phyloP scores from a whole-genome alignment of 164 flowering plant species.

The Piper longum region DNA sequence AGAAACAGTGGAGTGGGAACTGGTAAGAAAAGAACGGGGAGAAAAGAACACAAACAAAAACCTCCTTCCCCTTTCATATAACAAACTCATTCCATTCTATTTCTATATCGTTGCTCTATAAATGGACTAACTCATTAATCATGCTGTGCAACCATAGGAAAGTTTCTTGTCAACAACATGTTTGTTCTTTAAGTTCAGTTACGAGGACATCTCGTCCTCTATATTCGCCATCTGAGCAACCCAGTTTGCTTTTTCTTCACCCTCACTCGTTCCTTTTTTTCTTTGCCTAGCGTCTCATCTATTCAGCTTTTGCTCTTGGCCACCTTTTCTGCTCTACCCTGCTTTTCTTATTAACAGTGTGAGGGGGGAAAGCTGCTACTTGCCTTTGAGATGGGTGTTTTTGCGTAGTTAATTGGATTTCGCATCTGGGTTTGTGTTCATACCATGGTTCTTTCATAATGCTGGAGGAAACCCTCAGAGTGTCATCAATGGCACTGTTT shows the following conservation, averaged over 20 bases:
- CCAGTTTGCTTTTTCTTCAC: not conserved
- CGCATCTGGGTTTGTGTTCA: slow-evolving; percentile 8
- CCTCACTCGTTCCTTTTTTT: not conserved
- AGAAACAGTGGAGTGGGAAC: no score
- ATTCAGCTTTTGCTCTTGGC: slow-evolving; percentile 2
- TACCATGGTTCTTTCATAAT: not conserved
- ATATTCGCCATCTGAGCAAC: no score
- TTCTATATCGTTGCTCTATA: no score
- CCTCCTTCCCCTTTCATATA: no score
- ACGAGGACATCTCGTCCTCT: not conserved
- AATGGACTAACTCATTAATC: no score
- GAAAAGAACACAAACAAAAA: no score
- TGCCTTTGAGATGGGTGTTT: slow-evolving; percentile 24
- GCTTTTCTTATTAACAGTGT: not conserved
- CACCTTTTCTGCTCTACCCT: not conserved
- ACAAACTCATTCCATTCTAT: no score
- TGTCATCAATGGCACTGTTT: slow-evolving; percentile 32
- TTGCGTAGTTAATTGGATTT: slow-evolving; percentile 7
- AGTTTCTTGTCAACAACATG: no score
- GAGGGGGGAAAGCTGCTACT: not conserved
- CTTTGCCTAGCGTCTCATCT: no score
- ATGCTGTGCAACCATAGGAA: no score
- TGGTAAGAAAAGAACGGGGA: no score
- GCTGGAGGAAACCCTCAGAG: not conserved
- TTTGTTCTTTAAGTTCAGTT: no score